A percentile compares a stretch with the other conserved stretches of the same genome.
Evolutionary conservation across 1,139 yeast genomes (phyloP).

Genomic region (Kodamaea arcana): DNA sequence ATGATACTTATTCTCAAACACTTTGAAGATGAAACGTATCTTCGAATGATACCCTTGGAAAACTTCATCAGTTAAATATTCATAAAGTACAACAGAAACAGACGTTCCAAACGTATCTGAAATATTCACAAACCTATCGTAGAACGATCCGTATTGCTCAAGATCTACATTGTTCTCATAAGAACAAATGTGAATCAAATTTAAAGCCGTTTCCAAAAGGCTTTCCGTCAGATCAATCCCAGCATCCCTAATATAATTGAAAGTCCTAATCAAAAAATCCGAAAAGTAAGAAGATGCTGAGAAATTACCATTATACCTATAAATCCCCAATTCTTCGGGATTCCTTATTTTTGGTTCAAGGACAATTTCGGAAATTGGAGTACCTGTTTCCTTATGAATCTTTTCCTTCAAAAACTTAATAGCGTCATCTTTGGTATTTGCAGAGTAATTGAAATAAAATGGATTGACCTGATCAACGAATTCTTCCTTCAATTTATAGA

Average conservation of each 20-base stretch:
- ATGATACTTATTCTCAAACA: constrained; percentile 26
- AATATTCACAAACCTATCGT: constrained; percentile 30
- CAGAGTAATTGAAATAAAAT: constrained; percentile 70
- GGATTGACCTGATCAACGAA: constrained; percentile 63
- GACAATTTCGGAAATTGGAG: constrained; percentile 40
- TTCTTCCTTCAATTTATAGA: constrained; percentile 61
- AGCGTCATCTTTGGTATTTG: constrained; percentile 76
- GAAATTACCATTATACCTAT: constrained; percentile 35
- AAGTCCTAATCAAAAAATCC: constrained; percentile 46
- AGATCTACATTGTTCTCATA: constrained; percentile 29
- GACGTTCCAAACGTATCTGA: constrained; percentile 31
- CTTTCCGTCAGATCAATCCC: constrained; percentile 48
- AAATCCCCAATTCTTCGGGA: constrained; percentile 30
- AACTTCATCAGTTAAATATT: constrained; percentile 35
- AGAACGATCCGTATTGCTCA: constrained; percentile 30
- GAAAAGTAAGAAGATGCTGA: constrained; percentile 51
- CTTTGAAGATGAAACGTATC: constrained; percentile 49
- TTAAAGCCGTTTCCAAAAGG: constrained; percentile 56
- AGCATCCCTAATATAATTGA: constrained; percentile 38
- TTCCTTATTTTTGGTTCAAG: constrained; percentile 42
- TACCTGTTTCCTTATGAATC: constrained; percentile 26
- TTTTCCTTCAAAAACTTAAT: constrained; percentile 52
- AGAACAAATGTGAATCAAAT: constrained; percentile 59
- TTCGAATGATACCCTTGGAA: constrained; percentile 47
- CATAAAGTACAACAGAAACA: constrained; percentile 44